Conservation (phyloP, 2,329 filamentous ascomycete species). For the Hypoxylon sp. region DNA sequence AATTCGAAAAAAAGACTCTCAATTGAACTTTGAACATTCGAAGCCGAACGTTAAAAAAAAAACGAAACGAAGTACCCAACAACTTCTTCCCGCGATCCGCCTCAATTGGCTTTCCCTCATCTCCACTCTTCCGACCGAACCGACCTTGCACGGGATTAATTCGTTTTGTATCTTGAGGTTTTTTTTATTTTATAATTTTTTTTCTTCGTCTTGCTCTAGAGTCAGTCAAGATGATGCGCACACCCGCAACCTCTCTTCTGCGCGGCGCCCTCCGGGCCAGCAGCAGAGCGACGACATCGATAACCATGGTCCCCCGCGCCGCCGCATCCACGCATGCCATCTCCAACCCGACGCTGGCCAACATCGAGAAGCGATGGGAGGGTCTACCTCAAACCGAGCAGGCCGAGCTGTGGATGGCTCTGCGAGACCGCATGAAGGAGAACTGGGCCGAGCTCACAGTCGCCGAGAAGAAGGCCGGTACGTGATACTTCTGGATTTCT, state of each 20-base stretch:
- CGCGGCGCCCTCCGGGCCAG: conserved; percentile 55
- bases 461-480: conserved; percentile 99
- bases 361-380: conserved; percentile 99
- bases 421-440: conserved; percentile 98
- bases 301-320: conserved; percentile 56
- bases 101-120: conserved; percentile 27
- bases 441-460: conserved; percentile 95
- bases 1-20: conserved; percentile 44
- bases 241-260: conserved; percentile 61
- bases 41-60: too few species aligned
- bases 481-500: conserved; percentile 55
- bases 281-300: conserved; percentile 43
- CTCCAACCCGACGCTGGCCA: conserved; percentile 95
- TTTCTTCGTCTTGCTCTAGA: conserved; percentile 10
- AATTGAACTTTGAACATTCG: conserved; percentile 47
- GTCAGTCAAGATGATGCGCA: conserved; percentile 59
- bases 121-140: conserved; percentile 37
- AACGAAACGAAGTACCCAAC: conserved; percentile 27
- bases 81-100: conserved; percentile 18
- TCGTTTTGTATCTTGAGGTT: too few species aligned
- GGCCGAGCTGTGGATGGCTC: conserved; percentile 98
- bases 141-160: too few species aligned
- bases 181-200: too few species aligned
- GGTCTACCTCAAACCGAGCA: conserved; percentile 97
- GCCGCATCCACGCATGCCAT: conserved; percentile 85